Evolutionary conservation across 1,284 basidiomycete species (phyloP), one percentile per base, ranked within the genome.

Genomic region (Sutorius eximius): DNA sequence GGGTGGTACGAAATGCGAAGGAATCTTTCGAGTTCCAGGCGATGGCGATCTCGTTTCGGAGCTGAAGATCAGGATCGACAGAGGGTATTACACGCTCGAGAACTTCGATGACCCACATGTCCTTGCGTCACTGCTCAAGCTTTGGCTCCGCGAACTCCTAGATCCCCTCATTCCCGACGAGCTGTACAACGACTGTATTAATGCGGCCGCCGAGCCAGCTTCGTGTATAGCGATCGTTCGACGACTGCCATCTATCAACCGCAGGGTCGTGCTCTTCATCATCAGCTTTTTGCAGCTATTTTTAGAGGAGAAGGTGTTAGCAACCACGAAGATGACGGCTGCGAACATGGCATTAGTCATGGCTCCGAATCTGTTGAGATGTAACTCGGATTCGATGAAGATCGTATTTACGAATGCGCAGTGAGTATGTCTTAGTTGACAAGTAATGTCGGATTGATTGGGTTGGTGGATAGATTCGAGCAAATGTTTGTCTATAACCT

Each of bases 201-300:
- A 82, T 24, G 81, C 82, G 53, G 81, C 89, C 4, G 75, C 81
- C 50, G 82, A 89, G 45, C 81, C 87, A 1, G 77, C 81, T 20
- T 81, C 83, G 20, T 90, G 87, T 66, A 78, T 95, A 43, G 78
- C 80, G 51, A 87, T 95, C 63, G 79, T 95, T 16, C 78, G 83
- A 62, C 78, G 83, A 27, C 78, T 96, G 16, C 93, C 94, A 22
- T 87, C 86, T 18, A 85, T 91, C 68, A 93, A 95, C 66, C 79
- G 90, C 18, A 80, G 92, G 4, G 92, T 95, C 12, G 79, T 95
- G 18, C 71, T 94, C 53, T 95, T 94, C 69, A 82, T 95, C 38
- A 77, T 95, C 70, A 93, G 88, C 75, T 95, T 95, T 73, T 72
- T 95, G 57, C 93, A 95, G 74, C 73, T 93, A 49, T 96, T 96